Conservation (phyloP, 2,329 filamentous ascomycete genomes). For the Pseudocercospora fuligena region DNA sequence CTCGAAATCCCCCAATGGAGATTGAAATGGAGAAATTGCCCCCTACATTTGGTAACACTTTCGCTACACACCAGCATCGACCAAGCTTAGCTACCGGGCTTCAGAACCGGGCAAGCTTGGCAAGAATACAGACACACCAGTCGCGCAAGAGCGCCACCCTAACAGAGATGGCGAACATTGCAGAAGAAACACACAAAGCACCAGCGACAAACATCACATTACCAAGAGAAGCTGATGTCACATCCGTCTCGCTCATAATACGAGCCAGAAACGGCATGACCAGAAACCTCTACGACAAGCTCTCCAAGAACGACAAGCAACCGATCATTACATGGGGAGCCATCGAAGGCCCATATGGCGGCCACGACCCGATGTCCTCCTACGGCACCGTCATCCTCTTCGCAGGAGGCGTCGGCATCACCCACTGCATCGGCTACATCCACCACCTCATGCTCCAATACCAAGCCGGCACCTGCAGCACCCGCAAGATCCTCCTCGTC, state of each 20-base stretch:
- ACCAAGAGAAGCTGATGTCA: slow-evolving; percentile 41
- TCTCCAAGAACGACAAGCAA: slow-evolving; percentile 64
- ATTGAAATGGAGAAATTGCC: slow-evolving; percentile 43
- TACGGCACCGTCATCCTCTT: slow-evolving; percentile 81
- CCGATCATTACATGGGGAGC: slow-evolving; percentile 67
- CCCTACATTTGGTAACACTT: slow-evolving; percentile 14
- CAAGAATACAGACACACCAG: slow-evolving; percentile 11
- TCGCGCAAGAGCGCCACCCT: slow-evolving; percentile 19
- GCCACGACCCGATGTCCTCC: slow-evolving; percentile 70
- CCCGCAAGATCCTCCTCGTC: slow-evolving; percentile 72
- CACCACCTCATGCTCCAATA: slow-evolving; percentile 73
- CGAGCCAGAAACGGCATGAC: slow-evolving; percentile 77
- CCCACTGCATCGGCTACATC: slow-evolving; percentile 77
- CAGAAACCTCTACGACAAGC: slow-evolving; percentile 69
- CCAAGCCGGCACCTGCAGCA: slow-evolving; percentile 70
- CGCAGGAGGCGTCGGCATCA: slow-evolving; percentile 80
- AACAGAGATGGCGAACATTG: slow-evolving; percentile 25
- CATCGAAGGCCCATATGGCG: slow-evolving; percentile 78
- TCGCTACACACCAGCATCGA: slow-evolving; percentile 16
- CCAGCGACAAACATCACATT: slow-evolving; percentile 30
- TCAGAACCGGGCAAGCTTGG: slow-evolving; percentile 14
- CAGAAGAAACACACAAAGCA: slow-evolving; percentile 25
- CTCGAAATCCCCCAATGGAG: slow-evolving; percentile 34
- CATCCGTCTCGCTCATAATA: slow-evolving; percentile 70
- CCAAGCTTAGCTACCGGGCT: slow-evolving; percentile 15